These are phyloP conservation scores for Alternaria sp. DNA, from an alignment of 2,329 filamentous ascomycete species.

Conservation along the genomic window DNA sequence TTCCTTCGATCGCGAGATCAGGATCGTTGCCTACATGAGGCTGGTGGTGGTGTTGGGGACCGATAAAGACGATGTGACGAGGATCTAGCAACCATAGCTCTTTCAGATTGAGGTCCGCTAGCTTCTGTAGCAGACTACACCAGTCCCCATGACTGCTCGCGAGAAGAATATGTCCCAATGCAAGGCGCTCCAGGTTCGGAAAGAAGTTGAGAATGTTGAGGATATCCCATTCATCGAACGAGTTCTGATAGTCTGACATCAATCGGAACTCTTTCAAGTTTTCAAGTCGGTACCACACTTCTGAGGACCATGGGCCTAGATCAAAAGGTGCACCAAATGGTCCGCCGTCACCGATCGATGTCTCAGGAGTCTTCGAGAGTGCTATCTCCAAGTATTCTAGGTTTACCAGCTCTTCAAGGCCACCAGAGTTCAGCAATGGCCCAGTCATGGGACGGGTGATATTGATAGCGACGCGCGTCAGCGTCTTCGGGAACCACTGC, in stretches of 20 bases:
- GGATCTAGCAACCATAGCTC: background rate
- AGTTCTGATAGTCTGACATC: background rate
- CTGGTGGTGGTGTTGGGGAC: background rate
- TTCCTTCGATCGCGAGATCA: background rate
- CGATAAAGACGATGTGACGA: background rate
- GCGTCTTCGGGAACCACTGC: background rate
- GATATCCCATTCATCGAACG: background rate
- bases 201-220: background rate
- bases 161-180: background rate
- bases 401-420: background rate
- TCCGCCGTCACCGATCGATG: background rate
- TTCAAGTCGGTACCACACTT: background rate
- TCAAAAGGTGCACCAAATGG: background rate
- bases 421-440: background rate
- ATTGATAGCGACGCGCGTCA: background rate
- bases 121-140: background rate
- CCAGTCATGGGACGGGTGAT: background rate
- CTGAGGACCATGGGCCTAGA: background rate
- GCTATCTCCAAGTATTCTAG: background rate
- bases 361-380: background rate
- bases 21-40: background rate
- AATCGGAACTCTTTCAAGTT: background rate
- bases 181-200: background rate
- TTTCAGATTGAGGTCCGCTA: background rate
- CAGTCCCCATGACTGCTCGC: background rate